These are phyloP conservation scores for Pulicaria dysenterica DNA, from an alignment of 129 eudicot species.

Conservation along the genomic window DNA sequence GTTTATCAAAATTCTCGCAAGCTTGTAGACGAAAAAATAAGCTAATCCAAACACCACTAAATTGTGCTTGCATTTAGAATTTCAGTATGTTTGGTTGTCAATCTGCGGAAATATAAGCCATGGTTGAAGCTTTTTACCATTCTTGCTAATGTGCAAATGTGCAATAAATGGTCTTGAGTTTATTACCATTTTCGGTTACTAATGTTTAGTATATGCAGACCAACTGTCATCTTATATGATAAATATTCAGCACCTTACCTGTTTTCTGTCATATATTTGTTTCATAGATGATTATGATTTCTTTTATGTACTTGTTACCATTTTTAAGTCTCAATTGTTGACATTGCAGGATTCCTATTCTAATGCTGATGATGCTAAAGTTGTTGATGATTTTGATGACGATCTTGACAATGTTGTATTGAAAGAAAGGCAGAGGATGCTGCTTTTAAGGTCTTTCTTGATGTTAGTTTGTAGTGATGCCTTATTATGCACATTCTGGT, in stretches of 20 bases:
- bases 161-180: conserved; percentile 7
- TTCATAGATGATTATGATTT: conserved; percentile 6
- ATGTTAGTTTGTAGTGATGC: conserved; percentile 16
- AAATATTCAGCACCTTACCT: not conserved
- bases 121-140: no score
- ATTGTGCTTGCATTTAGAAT: no score
- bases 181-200: not conserved
- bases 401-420: conserved; percentile 63
- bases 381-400: conserved; percentile 41
- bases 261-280: conserved; percentile 7
- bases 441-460: conserved; percentile 59
- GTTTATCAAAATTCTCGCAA: no score
- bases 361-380: conserved; percentile 31
- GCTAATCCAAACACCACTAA: no score
- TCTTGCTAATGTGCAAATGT: not conserved
- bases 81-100: no score
- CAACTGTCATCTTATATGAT: not conserved
- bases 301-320: conserved; percentile 2
- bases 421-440: conserved; percentile 63
- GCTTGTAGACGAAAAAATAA: no score
- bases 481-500: not conserved
- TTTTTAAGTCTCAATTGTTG: not conserved
- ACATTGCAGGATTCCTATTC: conserved; percentile 32
- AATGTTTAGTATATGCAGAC: conserved; percentile 13
- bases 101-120: no score